Evolutionary conservation across 2,329 filamentous ascomycete species (phyloP).

Genomic region (Nemania abortiva): DNA sequence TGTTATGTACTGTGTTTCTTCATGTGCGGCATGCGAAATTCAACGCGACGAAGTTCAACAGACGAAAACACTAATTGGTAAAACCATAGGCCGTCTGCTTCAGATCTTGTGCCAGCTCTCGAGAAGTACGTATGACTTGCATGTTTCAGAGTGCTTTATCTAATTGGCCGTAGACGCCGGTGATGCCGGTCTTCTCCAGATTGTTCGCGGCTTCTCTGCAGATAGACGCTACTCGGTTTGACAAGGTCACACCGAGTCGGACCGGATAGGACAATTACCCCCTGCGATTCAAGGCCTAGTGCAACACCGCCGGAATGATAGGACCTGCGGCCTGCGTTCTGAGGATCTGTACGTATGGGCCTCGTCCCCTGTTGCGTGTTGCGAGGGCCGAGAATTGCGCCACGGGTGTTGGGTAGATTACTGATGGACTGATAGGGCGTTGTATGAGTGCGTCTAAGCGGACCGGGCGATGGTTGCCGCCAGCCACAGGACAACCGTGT

Average conservation of each 20-base stretch:
- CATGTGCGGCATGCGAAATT: neutral
- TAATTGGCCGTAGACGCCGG: neutral
- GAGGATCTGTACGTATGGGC: neutral
- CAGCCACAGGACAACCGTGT: neutral
- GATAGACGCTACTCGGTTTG: neutral
- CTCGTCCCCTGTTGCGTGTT: neutral
- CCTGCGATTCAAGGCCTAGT: neutral
- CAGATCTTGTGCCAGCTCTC: neutral
- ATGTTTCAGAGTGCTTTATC: neutral
- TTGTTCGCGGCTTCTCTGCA: neutral
- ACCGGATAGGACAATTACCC: neutral
- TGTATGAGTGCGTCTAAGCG: neutral
- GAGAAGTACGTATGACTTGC: neutral
- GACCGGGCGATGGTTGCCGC: neutral
- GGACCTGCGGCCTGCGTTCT: neutral
- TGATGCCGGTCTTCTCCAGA: neutral
- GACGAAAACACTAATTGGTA: neutral
- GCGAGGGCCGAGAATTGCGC: slow-evolving; percentile 7
- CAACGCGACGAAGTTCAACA: neutral
- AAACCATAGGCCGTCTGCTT: neutral
- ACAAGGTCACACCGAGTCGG: neutral
- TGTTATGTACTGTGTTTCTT: neutral
- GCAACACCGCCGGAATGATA: slow-evolving; percentile 3
- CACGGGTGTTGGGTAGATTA: neutral
- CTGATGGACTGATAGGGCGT: neutral